A percentile compares a stretch with the other conserved stretches of the same genome.
These are phyloP conservation scores for Cercospora zeae-maydis DNA, from an alignment of 2,329 filamentous ascomycete species.

Conservation along the genomic window DNA sequence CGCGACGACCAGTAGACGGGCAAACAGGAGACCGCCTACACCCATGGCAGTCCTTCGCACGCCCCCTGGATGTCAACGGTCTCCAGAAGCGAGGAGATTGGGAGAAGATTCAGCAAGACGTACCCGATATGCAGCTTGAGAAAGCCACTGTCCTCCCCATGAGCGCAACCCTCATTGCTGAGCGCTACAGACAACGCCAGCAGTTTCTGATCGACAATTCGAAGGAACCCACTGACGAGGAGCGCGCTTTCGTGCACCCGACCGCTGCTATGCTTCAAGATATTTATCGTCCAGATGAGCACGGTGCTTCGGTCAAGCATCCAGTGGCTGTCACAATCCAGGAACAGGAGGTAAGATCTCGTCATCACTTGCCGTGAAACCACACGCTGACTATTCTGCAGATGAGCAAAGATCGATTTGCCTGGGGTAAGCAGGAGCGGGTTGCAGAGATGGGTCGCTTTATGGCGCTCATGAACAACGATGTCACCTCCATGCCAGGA, in stretches of 20 bases:
- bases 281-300: not conserved
- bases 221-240: not conserved
- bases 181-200: slow-evolving; percentile 2
- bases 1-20: not conserved
- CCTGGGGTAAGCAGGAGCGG: slow-evolving; percentile 15
- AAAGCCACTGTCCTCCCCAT: slow-evolving; percentile 6
- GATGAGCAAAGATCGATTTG: not conserved
- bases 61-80: not conserved
- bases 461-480: slow-evolving; percentile 9
- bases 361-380: not conserved
- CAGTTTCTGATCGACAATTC: not conserved
- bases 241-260: not conserved
- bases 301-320: not conserved
- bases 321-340: not conserved
- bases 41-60: slow-evolving; percentile 9
- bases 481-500: slow-evolving; percentile 7
- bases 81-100: not conserved
- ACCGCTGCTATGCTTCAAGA: not conserved
- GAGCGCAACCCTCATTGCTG: slow-evolving; percentile 9
- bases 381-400: not conserved
- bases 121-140: slow-evolving; percentile 8
- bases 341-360: not conserved
- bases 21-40: not conserved
- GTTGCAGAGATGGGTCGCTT: slow-evolving; percentile 13
- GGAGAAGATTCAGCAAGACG: not conserved